phyloP scores from a whole-genome alignment of 1,139 yeast genomes.

The Spencermartinsiella ligniputridi region DNA sequence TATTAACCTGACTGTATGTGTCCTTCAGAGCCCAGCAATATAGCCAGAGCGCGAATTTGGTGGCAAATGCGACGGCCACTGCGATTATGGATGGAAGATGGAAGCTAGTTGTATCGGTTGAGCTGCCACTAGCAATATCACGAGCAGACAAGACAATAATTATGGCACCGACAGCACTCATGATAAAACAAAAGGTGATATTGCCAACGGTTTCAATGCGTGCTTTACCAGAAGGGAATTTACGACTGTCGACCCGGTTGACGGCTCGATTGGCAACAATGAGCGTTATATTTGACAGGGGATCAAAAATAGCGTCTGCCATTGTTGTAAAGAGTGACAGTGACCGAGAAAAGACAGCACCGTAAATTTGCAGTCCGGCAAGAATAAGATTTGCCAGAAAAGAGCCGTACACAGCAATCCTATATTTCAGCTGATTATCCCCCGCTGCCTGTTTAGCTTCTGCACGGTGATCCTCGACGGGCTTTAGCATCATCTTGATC shows the following conservation, averaged over 20 bases:
- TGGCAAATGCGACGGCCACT: slow-evolving; percentile 15
- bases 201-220: slow-evolving; percentile 19
- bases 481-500: slow-evolving; percentile 14
- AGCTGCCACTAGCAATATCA: background rate
- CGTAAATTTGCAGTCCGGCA: slow-evolving; percentile 18
- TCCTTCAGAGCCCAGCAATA: slow-evolving; percentile 17
- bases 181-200: slow-evolving; percentile 17
- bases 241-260: slow-evolving; percentile 7
- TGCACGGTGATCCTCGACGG: slow-evolving; percentile 16
- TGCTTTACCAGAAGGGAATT: slow-evolving; percentile 18
- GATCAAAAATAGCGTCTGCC: slow-evolving; percentile 20
- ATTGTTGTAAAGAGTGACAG: slow-evolving; percentile 19
- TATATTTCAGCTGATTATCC: slow-evolving; percentile 6
- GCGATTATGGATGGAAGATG: slow-evolving; percentile 11
- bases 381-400: slow-evolving; percentile 16
- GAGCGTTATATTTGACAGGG: slow-evolving; percentile 14
- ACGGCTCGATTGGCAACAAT: background rate
- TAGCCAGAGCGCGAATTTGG: slow-evolving; percentile 15
- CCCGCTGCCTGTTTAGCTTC: slow-evolving; percentile 11
- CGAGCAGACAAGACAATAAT: slow-evolving; percentile 17
- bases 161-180: slow-evolving; percentile 17
- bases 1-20: slow-evolving; percentile 13
- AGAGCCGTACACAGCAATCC: slow-evolving; percentile 16
- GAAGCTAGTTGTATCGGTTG: background rate
- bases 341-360: slow-evolving; percentile 18